Percentiles rank a stretch among this genome's conserved stretches.
Evolutionary conservation across 2,329 filamentous ascomycete species (phyloP).

Genomic region (Pseudogymnoascus sp.): DNA sequence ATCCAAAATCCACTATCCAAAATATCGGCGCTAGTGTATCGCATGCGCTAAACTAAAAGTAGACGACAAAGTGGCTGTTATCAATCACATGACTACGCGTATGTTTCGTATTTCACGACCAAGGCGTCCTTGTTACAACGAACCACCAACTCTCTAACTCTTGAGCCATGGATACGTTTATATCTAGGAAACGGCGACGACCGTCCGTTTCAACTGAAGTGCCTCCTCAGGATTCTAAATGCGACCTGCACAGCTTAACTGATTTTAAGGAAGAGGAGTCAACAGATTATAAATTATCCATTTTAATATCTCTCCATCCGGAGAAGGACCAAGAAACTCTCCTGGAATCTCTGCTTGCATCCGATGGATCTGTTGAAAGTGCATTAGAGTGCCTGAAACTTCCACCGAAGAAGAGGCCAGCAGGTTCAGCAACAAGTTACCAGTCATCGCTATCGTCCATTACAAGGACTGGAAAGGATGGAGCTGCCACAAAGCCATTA

Average conservation of each 20-base stretch:
- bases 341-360: slow-evolving; percentile 69
- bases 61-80: background rate
- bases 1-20: background rate
- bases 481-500: background rate
- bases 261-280: slow-evolving; percentile 54
- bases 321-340: slow-evolving; percentile 54
- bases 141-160: background rate
- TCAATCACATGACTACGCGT: background rate
- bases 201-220: background rate
- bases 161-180: background rate
- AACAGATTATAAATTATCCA: slow-evolving; percentile 82
- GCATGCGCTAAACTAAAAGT: background rate
- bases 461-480: background rate
- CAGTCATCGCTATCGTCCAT: background rate
- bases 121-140: background rate
- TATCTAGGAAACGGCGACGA: background rate
- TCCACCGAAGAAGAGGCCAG: background rate
- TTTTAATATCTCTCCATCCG: slow-evolving; percentile 71
- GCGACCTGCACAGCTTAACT: background rate
- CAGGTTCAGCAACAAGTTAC: background rate
- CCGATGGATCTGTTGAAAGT: slow-evolving; percentile 65
- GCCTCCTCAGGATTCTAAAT: background rate
- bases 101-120: background rate
- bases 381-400: slow-evolving; percentile 49
- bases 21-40: background rate